A percentile compares a stretch with the other conserved stretches of the same genome.
phyloP scores from a whole-genome alignment of 805 yeast species.

The Candida alai region DNA sequence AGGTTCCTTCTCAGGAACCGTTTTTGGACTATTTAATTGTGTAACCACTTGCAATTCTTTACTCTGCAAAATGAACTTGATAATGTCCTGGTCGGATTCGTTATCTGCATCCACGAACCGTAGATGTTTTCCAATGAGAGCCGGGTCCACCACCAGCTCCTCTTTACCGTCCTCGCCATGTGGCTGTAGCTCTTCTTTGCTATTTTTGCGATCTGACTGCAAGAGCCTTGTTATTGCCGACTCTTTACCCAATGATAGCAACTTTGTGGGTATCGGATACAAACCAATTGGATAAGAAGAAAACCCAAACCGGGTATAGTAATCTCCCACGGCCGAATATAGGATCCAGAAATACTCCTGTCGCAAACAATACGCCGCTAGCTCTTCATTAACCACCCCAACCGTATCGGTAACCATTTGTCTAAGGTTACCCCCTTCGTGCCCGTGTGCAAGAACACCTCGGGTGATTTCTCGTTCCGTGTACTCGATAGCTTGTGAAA shows the following conservation, averaged over 20 bases:
- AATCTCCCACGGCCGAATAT: constrained; percentile 73
- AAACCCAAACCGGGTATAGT: constrained; percentile 63
- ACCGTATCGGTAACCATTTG: constrained; percentile 25
- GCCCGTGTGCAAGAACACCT: constrained; percentile 20
- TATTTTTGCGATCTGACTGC: too few relatives aligned
- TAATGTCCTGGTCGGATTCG: constrained; percentile 25
- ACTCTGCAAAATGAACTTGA: constrained; percentile 28
- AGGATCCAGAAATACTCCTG: constrained; percentile 42
- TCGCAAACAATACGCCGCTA: constrained; percentile 32
- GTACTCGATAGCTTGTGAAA: constrained; percentile 24
- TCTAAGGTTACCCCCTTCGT: constrained; percentile 26
- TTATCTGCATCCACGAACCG: constrained; percentile 21
- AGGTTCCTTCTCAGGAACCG: too few relatives aligned
- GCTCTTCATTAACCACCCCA: constrained; percentile 23
- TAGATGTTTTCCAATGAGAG: constrained; percentile 32
- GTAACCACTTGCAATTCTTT: constrained; percentile 34
- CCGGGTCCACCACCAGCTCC: too few relatives aligned
- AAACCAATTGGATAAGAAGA: constrained; percentile 32
- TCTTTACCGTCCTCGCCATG: not conserved
- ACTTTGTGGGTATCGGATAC: constrained; percentile 26
- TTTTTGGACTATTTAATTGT: constrained; percentile 29
- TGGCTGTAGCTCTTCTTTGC: not conserved
- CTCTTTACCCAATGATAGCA: too few relatives aligned
- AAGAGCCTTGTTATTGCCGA: too few relatives aligned
- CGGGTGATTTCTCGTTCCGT: constrained; percentile 29